Percentiles rank a stretch among this genome's conserved stretches.
phyloP scores from a whole-genome alignment of 2,329 filamentous ascomycete species.

The Metarhizium sp. region DNA sequence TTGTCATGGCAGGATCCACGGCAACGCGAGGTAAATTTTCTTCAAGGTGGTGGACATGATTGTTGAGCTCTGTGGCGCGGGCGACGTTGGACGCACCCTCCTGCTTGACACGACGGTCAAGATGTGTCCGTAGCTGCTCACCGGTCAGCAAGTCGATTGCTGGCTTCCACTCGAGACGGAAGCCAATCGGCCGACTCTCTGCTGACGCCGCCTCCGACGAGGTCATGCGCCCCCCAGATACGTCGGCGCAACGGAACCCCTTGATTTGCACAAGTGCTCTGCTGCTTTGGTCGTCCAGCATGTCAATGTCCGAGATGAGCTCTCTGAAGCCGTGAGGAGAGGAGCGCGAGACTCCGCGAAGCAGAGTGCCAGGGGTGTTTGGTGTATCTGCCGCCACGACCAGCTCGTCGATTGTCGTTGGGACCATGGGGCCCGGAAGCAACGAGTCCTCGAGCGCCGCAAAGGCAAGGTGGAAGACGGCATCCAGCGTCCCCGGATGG shows the following conservation, averaged over 20 bases:
- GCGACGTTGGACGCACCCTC: neutral
- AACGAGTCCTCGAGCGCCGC: neutral
- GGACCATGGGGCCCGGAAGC: neutral
- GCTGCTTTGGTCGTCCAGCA: neutral
- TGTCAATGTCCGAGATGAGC: neutral
- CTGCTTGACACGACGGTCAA: neutral
- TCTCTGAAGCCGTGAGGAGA: neutral
- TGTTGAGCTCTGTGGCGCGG: neutral
- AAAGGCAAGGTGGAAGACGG: conserved; percentile 13
- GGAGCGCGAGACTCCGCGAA: conserved; percentile 19
- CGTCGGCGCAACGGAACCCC: neutral
- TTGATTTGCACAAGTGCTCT: neutral
- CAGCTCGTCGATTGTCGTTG: neutral
- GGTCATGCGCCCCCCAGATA: neutral
- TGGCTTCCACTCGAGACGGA: neutral
- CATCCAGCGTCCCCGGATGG: conserved; percentile 15
- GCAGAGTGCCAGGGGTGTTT: neutral
- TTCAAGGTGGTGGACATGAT: neutral
- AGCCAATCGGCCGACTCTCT: neutral
- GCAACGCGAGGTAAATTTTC: neutral
- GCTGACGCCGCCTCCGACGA: neutral
- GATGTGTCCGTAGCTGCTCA: neutral
- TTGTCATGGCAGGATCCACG: neutral
- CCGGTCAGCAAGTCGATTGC: neutral
- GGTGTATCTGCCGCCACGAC: neutral